phyloP scores from a whole-genome alignment of 371 early-diverging fungal genomes.

The Neoconidiobolus thromboides region DNA sequence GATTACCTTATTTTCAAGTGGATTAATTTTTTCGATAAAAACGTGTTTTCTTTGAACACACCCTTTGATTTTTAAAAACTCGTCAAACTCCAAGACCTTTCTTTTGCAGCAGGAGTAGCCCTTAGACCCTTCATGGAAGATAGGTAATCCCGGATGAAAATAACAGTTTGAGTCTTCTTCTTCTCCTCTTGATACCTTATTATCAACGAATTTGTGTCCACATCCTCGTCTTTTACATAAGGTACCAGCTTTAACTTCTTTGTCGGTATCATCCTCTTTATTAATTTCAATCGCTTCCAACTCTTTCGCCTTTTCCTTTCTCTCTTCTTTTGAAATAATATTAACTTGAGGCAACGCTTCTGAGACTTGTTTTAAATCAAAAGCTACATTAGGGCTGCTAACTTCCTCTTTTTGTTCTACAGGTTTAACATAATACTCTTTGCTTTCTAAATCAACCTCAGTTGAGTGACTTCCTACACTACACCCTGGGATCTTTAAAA shows the following conservation, averaged over 20 bases:
- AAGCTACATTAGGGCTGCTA: conserved; percentile 9
- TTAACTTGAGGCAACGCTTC: conserved; percentile 8
- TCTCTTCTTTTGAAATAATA: conserved; percentile 1
- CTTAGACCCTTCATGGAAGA: conserved; percentile 88
- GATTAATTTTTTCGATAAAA: conserved; percentile 28
- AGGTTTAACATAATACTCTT: conserved; percentile 8
- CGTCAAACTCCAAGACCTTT: conserved; percentile 90
- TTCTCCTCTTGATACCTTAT: conserved; percentile 34
- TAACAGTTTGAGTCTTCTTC: conserved; percentile 36
- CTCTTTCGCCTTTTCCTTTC: conserved; percentile 1
- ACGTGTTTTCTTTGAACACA: conserved; percentile 70
- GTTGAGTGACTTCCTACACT: conserved; percentile 38
- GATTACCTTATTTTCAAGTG: not conserved
- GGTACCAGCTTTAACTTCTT: conserved; percentile 57
- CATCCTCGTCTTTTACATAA: conserved; percentile 74
- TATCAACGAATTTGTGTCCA: conserved; percentile 35
- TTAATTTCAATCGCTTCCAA: conserved; percentile 8
- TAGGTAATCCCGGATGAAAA: conserved; percentile 72
- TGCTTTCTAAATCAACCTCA: conserved; percentile 17
- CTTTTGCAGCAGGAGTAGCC: conserved; percentile 78
- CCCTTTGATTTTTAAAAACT: conserved; percentile 83
- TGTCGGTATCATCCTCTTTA: conserved; percentile 21
- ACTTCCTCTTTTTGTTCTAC: conserved; percentile 9
- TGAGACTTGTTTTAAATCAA: conserved; percentile 2
- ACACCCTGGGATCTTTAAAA: conserved; percentile 69